These are phyloP conservation scores for Cercophora scortea DNA, from an alignment of 495 filamentous ascomycete genomes.

Conservation along the genomic window DNA sequence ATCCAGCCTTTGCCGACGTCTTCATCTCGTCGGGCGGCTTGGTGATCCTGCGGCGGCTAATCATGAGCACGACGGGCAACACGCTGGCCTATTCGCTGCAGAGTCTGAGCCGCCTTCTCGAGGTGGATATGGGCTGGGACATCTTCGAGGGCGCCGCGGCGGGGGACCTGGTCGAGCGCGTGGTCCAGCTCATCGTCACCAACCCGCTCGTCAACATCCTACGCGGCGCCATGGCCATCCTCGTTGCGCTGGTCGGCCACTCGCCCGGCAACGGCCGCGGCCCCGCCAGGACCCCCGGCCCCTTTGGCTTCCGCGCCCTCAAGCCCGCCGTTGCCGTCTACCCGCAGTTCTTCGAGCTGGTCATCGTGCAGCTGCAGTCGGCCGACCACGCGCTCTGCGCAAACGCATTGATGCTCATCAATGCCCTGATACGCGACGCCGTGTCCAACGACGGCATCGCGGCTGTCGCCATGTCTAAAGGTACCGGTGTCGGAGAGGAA, in stretches of 20 bases:
- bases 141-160: constrained; percentile 46
- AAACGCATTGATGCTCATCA: constrained; percentile 90
- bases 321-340: constrained; percentile 87
- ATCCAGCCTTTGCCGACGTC: constrained; percentile 92
- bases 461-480: constrained; percentile 29
- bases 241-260: constrained; percentile 86
- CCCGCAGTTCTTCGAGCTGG: constrained; percentile 89
- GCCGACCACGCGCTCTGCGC: constrained; percentile 96
- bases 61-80: constrained; percentile 79
- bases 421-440: constrained; percentile 88
- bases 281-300: constrained; percentile 36
- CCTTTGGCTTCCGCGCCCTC: constrained; percentile 79
- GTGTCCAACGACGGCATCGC: constrained; percentile 59
- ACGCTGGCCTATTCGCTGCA: constrained; percentile 92
- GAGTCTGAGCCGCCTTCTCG: constrained; percentile 74
- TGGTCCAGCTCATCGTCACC: constrained; percentile 89
- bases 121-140: constrained; percentile 98
- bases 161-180: constrained; percentile 53
- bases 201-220: constrained; percentile 97
- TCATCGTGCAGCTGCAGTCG: constrained; percentile 79
- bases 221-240: constrained; percentile 90
- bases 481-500: constrained; percentile 49
- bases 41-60: constrained; percentile 68
- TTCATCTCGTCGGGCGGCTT: constrained; percentile 89
- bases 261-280: constrained; percentile 36